phyloP scores from a whole-genome alignment of 2,329 filamentous ascomycete species.

The Chaetomium strumarium region DNA sequence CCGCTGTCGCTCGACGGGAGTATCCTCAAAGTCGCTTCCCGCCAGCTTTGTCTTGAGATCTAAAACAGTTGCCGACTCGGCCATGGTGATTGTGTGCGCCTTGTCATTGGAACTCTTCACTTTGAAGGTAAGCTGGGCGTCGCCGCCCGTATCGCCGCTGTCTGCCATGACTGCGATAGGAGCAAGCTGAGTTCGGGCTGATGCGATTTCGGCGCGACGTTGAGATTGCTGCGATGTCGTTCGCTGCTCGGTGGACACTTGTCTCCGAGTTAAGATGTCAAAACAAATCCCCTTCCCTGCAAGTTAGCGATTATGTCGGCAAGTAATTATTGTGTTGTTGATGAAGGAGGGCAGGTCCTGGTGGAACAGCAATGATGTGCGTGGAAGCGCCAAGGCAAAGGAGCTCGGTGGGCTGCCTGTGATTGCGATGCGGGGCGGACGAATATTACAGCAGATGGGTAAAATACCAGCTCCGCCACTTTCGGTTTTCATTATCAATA shows the following conservation, averaged over 20 bases:
- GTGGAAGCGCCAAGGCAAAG: constrained; percentile 11
- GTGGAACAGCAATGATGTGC: constrained; percentile 10
- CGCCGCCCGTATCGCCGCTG: constrained; percentile 53
- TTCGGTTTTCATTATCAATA: no score
- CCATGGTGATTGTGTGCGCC: constrained; percentile 76
- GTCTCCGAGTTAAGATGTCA: background rate
- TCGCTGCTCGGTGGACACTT: background rate
- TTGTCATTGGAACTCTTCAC: constrained; percentile 94
- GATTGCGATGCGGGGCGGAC: background rate
- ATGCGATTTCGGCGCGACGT: background rate
- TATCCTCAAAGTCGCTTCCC: constrained; percentile 73
- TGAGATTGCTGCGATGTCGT: background rate
- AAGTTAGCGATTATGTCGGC: background rate
- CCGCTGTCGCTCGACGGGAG: constrained; percentile 81
- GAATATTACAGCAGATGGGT: no score
- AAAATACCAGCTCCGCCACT: no score
- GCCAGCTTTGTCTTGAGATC: constrained; percentile 90
- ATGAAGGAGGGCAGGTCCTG: background rate
- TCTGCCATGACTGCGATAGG: constrained; percentile 52
- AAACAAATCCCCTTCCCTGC: background rate
- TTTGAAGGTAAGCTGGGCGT: constrained; percentile 85
- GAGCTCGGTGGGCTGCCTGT: background rate
- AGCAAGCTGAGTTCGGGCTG: background rate
- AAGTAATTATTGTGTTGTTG: background rate
- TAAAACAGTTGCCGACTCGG: constrained; percentile 67